Evolutionary conservation across 768 basidiomycete genomes (phyloP).

Genomic region (Scleroderma citrinum): DNA sequence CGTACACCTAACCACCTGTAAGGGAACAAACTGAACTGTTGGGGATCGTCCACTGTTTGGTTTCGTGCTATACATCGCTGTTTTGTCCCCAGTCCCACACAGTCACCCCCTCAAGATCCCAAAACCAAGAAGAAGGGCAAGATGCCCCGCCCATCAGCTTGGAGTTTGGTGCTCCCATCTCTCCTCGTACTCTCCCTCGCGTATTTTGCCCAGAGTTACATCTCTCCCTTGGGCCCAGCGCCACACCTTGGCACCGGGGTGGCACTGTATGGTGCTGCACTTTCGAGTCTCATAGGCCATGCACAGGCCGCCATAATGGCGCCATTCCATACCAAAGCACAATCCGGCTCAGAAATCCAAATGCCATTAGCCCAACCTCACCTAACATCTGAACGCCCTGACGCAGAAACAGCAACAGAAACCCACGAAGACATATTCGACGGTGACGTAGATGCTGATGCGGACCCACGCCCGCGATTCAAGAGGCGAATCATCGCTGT

Average conservation of each 20-base stretch:
- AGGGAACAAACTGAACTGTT: no score
- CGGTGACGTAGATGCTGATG: neutral
- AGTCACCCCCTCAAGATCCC: neutral
- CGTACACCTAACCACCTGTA: no score
- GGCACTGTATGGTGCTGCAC: conserved; percentile 11
- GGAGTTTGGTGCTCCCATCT: conserved; percentile 16
- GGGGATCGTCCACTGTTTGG: neutral
- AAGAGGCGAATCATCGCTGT: conserved; percentile 70
- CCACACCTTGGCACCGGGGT: conserved; percentile 24
- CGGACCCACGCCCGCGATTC: conserved; percentile 27
- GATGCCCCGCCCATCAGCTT: conserved; percentile 22
- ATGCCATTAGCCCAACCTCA: neutral
- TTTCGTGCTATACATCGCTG: neutral
- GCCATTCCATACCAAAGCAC: conserved; percentile 17
- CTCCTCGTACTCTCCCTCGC: conserved; percentile 26
- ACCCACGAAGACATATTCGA: neutral
- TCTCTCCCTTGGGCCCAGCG: conserved; percentile 27
- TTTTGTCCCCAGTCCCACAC: neutral
- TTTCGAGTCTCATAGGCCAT: conserved; percentile 22
- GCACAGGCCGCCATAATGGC: conserved; percentile 16
- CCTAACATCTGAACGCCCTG: neutral
- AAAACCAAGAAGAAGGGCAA: neutral
- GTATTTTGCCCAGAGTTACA: conserved; percentile 25
- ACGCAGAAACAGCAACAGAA: neutral
- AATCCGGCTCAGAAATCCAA: conserved; percentile 4